Percentiles rank a stretch among this genome's conserved stretches.
Conservation (phyloP, 805 yeast species). For the Saccharomycopsis malanga region DNA sequence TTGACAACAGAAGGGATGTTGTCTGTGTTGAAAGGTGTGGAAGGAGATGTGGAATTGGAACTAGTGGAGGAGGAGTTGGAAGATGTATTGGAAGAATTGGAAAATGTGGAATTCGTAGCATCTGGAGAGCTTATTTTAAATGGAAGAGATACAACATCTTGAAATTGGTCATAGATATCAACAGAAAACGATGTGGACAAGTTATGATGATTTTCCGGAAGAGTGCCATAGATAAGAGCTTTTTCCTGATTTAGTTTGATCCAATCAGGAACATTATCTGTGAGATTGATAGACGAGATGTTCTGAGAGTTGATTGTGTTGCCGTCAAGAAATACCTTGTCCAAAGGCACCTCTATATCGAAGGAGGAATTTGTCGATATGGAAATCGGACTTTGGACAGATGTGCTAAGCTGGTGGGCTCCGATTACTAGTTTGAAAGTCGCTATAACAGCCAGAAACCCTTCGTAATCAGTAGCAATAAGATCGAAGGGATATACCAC, state of each 20-base stretch:
- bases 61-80: not conserved
- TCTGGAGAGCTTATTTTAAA: conserved; percentile 37
- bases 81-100: not conserved
- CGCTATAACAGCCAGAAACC: conserved; percentile 64
- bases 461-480: conserved; percentile 72
- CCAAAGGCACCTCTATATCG: conserved; percentile 19
- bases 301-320: conserved; percentile 37
- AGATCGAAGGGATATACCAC: conserved; percentile 58
- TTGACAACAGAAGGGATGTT: conserved; percentile 37
- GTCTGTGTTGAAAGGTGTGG: conserved; percentile 4
- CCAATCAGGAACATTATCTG: conserved; percentile 53
- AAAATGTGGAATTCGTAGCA: not conserved
- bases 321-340: conserved; percentile 62
- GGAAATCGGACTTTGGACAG: not conserved
- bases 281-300: conserved; percentile 45
- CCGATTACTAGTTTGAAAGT: conserved; percentile 74
- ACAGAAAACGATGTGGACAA: conserved; percentile 40
- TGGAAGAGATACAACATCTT: conserved; percentile 52
- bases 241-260: conserved; percentile 36
- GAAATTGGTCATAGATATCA: conserved; percentile 50
- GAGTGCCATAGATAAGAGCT: conserved; percentile 44
- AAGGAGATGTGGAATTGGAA: not conserved
- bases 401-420: conserved; percentile 60
- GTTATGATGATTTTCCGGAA: conserved; percentile 42
- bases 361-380: conserved; percentile 1